A percentile compares a stretch with the other conserved stretches of the same genome.
phyloP scores from a whole-genome alignment of 83 land plant species.

The Thuja plicata region DNA sequence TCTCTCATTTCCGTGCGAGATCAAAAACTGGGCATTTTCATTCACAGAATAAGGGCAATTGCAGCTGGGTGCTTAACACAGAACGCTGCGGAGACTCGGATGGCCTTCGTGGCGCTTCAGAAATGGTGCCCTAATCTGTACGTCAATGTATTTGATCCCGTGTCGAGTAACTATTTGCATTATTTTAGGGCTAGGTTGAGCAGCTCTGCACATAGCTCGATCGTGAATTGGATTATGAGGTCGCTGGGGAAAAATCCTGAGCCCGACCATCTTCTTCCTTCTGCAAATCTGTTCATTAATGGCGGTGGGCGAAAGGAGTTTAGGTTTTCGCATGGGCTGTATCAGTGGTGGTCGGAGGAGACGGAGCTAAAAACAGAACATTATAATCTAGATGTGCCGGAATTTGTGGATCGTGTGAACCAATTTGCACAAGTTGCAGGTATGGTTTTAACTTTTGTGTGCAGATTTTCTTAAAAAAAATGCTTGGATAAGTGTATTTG shows the following conservation, averaged over 20 bases:
- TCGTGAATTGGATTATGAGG: not conserved
- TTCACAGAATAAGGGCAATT: not conserved
- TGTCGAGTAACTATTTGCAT: slow-evolving; percentile 2
- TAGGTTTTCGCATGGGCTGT: not conserved
- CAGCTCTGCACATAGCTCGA: not conserved
- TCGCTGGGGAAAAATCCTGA: not conserved
- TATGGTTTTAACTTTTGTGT: not conserved
- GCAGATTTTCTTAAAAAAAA: not conserved
- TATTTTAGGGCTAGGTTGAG: slow-evolving; percentile 2
- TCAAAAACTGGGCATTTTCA: not conserved
- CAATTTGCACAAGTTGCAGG: not conserved
- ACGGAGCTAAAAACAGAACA: not conserved
- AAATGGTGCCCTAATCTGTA: slow-evolving; percentile 17
- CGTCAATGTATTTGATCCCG: slow-evolving; percentile 8
- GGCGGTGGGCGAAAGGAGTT: not conserved
- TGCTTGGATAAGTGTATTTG: not conserved
- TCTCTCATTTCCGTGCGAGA: not conserved
- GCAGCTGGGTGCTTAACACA: not conserved
- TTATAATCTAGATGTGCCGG: not conserved
- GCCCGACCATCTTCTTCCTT: slow-evolving; percentile 8
- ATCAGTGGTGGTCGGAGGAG: slow-evolving; percentile 21
- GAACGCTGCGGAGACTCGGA: not conserved
- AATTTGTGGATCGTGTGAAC: not conserved
- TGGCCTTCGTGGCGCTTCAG: slow-evolving; percentile 7
- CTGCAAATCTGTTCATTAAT: slow-evolving; percentile 6